Conservation (phyloP, 75 land plant species). For the Ceratopteris richardii region DNA sequence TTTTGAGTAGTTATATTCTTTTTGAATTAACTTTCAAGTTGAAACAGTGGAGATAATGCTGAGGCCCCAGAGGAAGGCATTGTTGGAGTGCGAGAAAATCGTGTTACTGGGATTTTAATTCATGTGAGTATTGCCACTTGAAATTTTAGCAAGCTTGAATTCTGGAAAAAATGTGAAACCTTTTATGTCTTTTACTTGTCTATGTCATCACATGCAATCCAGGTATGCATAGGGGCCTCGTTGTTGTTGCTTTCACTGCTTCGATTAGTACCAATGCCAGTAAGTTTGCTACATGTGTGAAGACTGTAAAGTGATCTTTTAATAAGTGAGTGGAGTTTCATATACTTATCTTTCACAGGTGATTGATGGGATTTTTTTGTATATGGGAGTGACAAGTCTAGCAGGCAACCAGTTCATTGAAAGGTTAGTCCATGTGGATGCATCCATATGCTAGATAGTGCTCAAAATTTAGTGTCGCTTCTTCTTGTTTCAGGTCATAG, state of each 20-base stretch:
- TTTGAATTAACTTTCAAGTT: not conserved
- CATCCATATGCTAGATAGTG: not conserved
- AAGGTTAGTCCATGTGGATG: constrained; percentile 5
- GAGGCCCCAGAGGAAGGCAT: constrained; percentile 9
- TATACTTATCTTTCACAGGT: constrained; percentile 16
- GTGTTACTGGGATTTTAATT: constrained; percentile 22
- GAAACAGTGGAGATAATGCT: constrained; percentile 15
- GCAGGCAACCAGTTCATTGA: constrained; percentile 24
- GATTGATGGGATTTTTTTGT: constrained; percentile 22
- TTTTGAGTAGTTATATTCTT: too few relatives aligned
- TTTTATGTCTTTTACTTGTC: not conserved
- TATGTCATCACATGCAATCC: too few relatives aligned
- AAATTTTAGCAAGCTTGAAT: too few relatives aligned
- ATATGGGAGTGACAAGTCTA: constrained; percentile 20
- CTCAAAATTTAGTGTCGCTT: not conserved
- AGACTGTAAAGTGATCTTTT: too few relatives aligned
- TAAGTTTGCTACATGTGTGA: too few relatives aligned
- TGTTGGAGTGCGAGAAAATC: constrained; percentile 20
- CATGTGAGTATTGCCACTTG: constrained; percentile 10
- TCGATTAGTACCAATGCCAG: constrained; percentile 4
- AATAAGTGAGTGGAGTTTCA: too few relatives aligned
- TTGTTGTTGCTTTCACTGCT: constrained; percentile 4
- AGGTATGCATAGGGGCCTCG: constrained; percentile 7
- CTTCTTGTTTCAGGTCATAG: too few relatives aligned
- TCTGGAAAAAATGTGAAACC: not conserved